A percentile compares a stretch with the other conserved stretches of the same genome.
phyloP scores from a whole-genome alignment of 176 grass and related monocot species.

The Dactylis glomerata region DNA sequence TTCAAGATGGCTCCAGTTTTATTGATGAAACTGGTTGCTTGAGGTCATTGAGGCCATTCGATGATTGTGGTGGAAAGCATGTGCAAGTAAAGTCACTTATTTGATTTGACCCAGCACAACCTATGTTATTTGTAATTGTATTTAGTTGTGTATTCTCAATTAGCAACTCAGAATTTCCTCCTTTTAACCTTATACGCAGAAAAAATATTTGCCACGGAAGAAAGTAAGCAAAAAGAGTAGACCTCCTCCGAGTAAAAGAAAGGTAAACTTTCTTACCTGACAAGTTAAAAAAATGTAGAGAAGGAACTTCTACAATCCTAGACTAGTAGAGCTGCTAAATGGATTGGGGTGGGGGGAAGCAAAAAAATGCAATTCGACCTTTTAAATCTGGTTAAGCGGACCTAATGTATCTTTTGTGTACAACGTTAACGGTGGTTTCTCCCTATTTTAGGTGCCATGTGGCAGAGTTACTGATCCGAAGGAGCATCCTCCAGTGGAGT shows the following conservation, averaged over 20 bases:
- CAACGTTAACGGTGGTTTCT: background rate
- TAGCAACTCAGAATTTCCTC: background rate
- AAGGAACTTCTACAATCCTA: constrained; percentile 2
- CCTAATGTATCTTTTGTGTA: background rate
- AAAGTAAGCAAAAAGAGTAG: constrained; percentile 54
- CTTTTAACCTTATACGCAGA: constrained; percentile 43
- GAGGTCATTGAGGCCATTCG: constrained; percentile 49
- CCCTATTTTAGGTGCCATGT: constrained; percentile 50
- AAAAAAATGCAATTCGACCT: background rate
- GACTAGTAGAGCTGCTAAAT: background rate
- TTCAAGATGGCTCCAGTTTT: constrained; percentile 47
- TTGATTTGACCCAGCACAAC: constrained; percentile 18
- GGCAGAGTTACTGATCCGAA: constrained; percentile 43
- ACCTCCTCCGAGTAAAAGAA: constrained; percentile 49
- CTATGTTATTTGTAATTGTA: background rate
- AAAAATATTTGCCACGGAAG: constrained; percentile 43
- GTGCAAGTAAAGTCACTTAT: constrained; percentile 39
- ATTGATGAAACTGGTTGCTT: constrained; percentile 62
- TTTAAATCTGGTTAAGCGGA: background rate
- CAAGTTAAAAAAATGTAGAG: background rate
- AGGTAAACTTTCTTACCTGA: constrained; percentile 42
- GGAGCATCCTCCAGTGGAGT: constrained; percentile 47
- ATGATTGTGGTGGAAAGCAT: constrained; percentile 36
- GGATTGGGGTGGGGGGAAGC: background rate
- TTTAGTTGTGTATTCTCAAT: constrained; percentile 12